Base-by-base conservation (phyloP, 169 alveolate genomes). In the Eimeria tenella region DNA sequence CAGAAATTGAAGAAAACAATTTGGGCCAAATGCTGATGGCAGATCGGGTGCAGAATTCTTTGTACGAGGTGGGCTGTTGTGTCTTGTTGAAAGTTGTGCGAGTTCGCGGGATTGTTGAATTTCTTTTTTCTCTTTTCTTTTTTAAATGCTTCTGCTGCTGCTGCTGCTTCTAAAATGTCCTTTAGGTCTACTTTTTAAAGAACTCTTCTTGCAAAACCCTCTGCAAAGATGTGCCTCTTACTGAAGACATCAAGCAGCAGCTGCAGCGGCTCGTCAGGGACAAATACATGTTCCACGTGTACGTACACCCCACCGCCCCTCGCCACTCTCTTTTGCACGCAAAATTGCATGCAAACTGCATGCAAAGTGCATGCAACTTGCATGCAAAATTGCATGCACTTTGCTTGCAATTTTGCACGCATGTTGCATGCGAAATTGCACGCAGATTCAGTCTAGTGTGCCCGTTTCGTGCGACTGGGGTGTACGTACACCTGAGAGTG, bases 11-110 rank as follows among this genome's bases (percentile, higher is more conserved):
- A 49, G 95, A 81, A 17, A 31, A 83, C 56, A 93, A 93, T 62
- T 88, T 93, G 50, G 95, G 95, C 10, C 94, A 88, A 53, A 56
- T 88, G 65, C 65, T 93, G 65, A 62, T 77, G 74, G 90, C 94
- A 1, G 95, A 93, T 55, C 77, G 89, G 4, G 93, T 93, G 17
- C 81, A 86, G 42, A 93, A 93, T 79, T 83, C 95, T 1, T 93
- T 94, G 56, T 93, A 75, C 19, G 95, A 93, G 93, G 94, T 93
- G 55, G 19, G 95, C 23, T 4, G 23, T 3, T 7, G 17, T 4
- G 31, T 75, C 50, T 31, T 31, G 42, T 31, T 31, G 42, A 31
- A 31, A 31, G 0, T 31, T 31, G 42, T 2, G 42, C 42, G 2
- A 31, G 0, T 31, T 31, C 2, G 42, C 42, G 42, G 42, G 42